These are phyloP conservation scores for Cyberlindnera xylosilytica DNA, from an alignment of 805 yeast species.

Conservation along the genomic window DNA sequence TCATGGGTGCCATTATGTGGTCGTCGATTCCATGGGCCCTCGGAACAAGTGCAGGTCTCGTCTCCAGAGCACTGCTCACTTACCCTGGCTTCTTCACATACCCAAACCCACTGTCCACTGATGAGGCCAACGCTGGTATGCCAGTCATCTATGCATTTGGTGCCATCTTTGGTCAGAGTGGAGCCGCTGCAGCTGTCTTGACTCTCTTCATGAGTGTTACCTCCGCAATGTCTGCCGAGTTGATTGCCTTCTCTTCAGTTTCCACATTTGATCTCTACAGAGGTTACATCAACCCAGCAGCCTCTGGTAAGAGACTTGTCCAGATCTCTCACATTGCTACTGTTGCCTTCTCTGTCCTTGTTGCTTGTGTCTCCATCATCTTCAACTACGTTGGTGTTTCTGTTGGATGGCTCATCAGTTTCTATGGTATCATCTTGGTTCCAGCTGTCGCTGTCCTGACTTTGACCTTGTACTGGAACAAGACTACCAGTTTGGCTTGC, in stretches of 20 bases:
- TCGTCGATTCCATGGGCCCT: slow-evolving; percentile 35
- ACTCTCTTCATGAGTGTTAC: slow-evolving; percentile 43
- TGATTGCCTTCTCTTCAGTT: slow-evolving; percentile 40
- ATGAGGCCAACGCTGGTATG: slow-evolving; percentile 38
- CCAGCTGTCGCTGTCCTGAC: slow-evolving; percentile 36
- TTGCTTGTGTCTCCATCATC: slow-evolving; percentile 36
- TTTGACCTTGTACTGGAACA: slow-evolving; percentile 33
- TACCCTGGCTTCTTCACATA: slow-evolving; percentile 37
- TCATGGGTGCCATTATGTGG: slow-evolving; percentile 38
- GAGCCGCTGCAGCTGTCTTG: slow-evolving; percentile 39
- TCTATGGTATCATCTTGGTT: slow-evolving; percentile 37
- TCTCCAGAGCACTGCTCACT: slow-evolving; percentile 32
- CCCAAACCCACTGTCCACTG: slow-evolving; percentile 36
- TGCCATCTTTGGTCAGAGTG: slow-evolving; percentile 46
- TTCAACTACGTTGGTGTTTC: slow-evolving; percentile 42
- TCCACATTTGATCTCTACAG: slow-evolving; percentile 39
- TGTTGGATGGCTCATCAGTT: slow-evolving; percentile 38
- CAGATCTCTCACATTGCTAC: slow-evolving; percentile 33
- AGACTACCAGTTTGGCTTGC: slow-evolving; percentile 18
- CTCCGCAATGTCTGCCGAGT: slow-evolving; percentile 40
- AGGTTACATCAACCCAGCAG: slow-evolving; percentile 37
- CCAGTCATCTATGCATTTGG: slow-evolving; percentile 37
- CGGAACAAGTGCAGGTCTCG: slow-evolving; percentile 37
- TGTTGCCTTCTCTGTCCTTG: slow-evolving; percentile 37
- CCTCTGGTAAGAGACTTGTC: slow-evolving; percentile 37